Evolutionary conservation across 352 stramenopile genomes (phyloP), one percentile per base, ranked within the genome.

Genomic region (Globisporangium viniferum): DNA sequence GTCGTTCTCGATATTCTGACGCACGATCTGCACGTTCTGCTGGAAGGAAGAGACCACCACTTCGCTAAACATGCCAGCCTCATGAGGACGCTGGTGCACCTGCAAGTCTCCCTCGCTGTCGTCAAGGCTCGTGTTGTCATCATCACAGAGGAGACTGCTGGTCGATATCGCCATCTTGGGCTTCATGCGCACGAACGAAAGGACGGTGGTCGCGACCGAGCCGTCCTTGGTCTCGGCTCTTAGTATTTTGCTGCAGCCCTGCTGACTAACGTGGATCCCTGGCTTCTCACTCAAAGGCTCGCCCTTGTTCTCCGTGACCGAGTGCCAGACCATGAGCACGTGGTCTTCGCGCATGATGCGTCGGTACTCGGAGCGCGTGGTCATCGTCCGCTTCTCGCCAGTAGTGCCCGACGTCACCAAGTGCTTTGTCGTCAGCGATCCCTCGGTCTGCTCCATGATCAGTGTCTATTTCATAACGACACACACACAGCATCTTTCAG

Each of bases 1-100:
- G 24, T 67, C 48, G 31, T 67, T 67, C 35, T 67, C 62, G 48
- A 67, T 67, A 51, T 39, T 39, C 36, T 67, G 62, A 0, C 36
- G 48, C n/a, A 49, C 59, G 24, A 31, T 20, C 14, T 55, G 22
- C 36, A 64, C 44, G 41, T 18, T 64, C 41, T 64, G 39, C 24
- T 36, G 41, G 3, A 55, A 64, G 6, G 44, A 64, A 24, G 24
- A n/a, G 41, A 64, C 20, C 24, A 64, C 36, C 24, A 64, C 41
- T 36, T 56, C 39, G 0, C 39, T 64, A 27, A 56, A 54, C 14
- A 64, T 18, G 2, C 51, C 51, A 10, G 3, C 22, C 0, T 27
- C 51, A 0, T 56, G 3, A 56, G 49, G 14, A 24, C 4, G 49
- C 51, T 27, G 22, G 10, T 2, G 51, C 22, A 35, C 22, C 22